Conservation (phyloP, 2,329 filamentous ascomycete genomes). For the Chaetomiaceae sp. region DNA sequence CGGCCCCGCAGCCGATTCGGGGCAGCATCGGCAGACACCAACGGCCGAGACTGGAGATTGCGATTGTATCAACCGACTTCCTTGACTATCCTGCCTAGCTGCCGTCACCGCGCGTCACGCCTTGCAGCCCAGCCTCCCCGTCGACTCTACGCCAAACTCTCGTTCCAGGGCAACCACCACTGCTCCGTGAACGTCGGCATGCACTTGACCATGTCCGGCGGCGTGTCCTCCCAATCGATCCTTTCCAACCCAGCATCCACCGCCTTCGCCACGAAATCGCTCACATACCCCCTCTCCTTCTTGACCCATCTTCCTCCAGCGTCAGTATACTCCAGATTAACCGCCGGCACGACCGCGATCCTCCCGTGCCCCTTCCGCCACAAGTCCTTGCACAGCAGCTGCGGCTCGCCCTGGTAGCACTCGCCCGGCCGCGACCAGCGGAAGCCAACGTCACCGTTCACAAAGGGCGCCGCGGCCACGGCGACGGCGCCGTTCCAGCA, state of each 20-base stretch:
- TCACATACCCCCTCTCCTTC: slow-evolving; percentile 42
- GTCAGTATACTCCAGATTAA: slow-evolving; percentile 52
- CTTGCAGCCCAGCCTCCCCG: not conserved
- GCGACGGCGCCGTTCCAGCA: slow-evolving; percentile 58
- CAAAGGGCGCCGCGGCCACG: slow-evolving; percentile 31
- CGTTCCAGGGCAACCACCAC: not conserved
- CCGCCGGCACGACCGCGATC: slow-evolving; percentile 51
- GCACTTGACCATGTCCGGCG: slow-evolving; percentile 46
- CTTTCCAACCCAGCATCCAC: slow-evolving; percentile 17
- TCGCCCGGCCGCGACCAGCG: slow-evolving; percentile 40
- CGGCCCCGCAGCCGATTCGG: too few species aligned
- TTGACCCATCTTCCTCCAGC: slow-evolving; percentile 44
- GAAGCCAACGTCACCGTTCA: slow-evolving; percentile 18
- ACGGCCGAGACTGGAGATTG: too few species aligned
- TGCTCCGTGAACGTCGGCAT: slow-evolving; percentile 35
- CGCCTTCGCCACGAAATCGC: slow-evolving; percentile 25
- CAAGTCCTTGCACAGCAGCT: slow-evolving; percentile 50
- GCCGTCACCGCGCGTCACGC: too few species aligned
- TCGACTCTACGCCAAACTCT: not conserved
- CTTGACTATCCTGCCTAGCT: too few species aligned
- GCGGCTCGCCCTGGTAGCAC: slow-evolving; percentile 53
- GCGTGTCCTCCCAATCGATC: slow-evolving; percentile 41
- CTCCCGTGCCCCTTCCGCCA: slow-evolving; percentile 39
- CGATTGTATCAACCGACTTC: too few species aligned
- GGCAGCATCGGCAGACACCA: too few species aligned